phyloP scores from a whole-genome alignment of 331 rosid genomes.

The Malus hybrid region DNA sequence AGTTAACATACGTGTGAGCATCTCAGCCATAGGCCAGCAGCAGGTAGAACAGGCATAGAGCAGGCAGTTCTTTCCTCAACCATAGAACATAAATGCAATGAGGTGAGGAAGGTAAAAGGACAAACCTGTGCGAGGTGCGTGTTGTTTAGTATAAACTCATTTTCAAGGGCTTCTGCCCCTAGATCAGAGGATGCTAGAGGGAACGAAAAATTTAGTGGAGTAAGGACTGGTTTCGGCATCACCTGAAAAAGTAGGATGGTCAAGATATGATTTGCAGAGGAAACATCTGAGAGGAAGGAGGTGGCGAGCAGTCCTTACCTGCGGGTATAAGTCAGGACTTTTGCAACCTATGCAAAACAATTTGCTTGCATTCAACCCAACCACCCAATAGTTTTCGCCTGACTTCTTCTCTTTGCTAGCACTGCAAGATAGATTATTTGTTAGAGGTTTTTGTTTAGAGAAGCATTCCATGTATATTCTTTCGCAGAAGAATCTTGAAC shows the following conservation, averaged over 20 bases:
- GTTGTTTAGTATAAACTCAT: constrained; percentile 67
- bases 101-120: constrained; percentile 11
- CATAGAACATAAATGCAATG: neutral
- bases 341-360: constrained; percentile 72
- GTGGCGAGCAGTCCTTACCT: constrained; percentile 34
- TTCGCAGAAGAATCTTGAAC: constrained; percentile 32
- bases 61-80: neutral
- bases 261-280: constrained; percentile 7
- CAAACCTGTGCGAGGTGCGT: constrained; percentile 75
- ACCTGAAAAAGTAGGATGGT: constrained; percentile 42
- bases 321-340: constrained; percentile 64
- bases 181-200: constrained; percentile 91
- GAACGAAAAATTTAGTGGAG: constrained; percentile 61
- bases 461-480: neutral
- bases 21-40: neutral
- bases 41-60: neutral
- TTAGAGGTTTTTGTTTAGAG: neutral
- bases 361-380: constrained; percentile 72
- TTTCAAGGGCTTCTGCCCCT: constrained; percentile 83
- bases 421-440: constrained; percentile 42
- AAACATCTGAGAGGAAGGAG: constrained; percentile 1
- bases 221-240: constrained; percentile 79
- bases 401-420: constrained; percentile 60
- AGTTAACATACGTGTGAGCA: neutral
- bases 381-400: constrained; percentile 82